Conservation (phyloP, 1,139 yeast genomes). For the Casaregolazyma suthepensis region DNA sequence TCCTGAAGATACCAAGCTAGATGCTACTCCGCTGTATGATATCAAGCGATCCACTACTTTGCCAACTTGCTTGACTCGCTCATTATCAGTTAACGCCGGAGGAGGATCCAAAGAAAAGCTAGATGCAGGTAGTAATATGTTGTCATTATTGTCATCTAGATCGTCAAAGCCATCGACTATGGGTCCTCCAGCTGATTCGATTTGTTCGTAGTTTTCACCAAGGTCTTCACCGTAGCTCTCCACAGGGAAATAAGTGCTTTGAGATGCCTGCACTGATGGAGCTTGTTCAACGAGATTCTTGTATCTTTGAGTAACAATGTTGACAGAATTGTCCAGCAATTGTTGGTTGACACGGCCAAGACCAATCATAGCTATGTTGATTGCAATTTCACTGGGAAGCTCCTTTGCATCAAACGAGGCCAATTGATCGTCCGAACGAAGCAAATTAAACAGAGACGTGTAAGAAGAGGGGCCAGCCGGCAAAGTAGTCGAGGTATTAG, state of each 20-base stretch:
- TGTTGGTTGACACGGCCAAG: conserved; percentile 48
- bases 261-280: conserved; percentile 11
- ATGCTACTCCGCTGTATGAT: conserved; percentile 23
- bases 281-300: conserved; percentile 35
- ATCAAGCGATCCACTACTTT: conserved; percentile 27
- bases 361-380: conserved; percentile 60
- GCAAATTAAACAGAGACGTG: conserved; percentile 48
- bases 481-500: conserved; percentile 22
- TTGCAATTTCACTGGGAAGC: conserved; percentile 59
- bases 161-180: conserved; percentile 15
- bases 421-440: conserved; percentile 54
- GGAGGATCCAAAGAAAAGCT: conserved; percentile 59
- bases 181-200: conserved; percentile 23
- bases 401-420: conserved; percentile 63
- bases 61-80: conserved; percentile 24
- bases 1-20: conserved; percentile 15
- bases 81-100: conserved; percentile 18
- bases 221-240: conserved; percentile 23
- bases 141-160: conserved; percentile 19
- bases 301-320: conserved; percentile 61
- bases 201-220: conserved; percentile 16
- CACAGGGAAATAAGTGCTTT: conserved; percentile 18
- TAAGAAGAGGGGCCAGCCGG: conserved; percentile 31
- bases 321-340: conserved; percentile 59
- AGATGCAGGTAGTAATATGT: conserved; percentile 25